Percentiles rank a stretch among this genome's conserved stretches.
Evolutionary conservation across 768 basidiomycete genomes (phyloP).

Genomic region (Leucosporidium scottii): DNA sequence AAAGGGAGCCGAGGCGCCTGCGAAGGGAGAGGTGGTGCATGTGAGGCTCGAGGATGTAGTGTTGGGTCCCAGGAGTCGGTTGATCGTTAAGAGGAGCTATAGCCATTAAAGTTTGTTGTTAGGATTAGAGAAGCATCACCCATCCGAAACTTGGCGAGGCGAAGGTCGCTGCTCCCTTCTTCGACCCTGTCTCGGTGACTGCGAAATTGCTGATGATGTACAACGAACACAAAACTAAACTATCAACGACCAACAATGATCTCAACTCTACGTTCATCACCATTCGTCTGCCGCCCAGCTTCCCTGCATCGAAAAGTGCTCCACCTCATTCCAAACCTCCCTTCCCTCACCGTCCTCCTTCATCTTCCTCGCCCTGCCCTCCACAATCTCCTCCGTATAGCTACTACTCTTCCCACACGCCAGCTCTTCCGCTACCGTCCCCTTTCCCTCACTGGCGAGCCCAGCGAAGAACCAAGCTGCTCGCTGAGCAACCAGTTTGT

Average conservation of each 20-base stretch:
- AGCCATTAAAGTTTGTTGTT: neutral
- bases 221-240: too few species aligned
- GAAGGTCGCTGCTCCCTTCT: too few species aligned
- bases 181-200: too few species aligned
- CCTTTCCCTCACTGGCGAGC: too few species aligned
- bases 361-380: constrained; percentile 15
- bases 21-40: neutral
- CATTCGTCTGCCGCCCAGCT: too few species aligned
- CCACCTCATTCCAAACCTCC: constrained; percentile 2
- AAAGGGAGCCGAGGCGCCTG: neutral
- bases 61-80: neutral
- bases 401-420: constrained; percentile 26
- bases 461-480: constrained; percentile 46
- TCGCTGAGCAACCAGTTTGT: constrained; percentile 52
- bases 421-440: too few species aligned
- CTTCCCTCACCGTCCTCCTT: constrained; percentile 2
- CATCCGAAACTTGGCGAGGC: too few species aligned
- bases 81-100: neutral
- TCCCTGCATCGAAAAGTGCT: too few species aligned
- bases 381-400: constrained; percentile 53
- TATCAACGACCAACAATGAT: too few species aligned
- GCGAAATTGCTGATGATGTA: too few species aligned
- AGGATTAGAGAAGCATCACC: too few species aligned
- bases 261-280: too few species aligned
- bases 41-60: neutral